Evolutionary conservation across 1,284 basidiomycete species (phyloP).

Genomic region (Ustilago tritici): DNA sequence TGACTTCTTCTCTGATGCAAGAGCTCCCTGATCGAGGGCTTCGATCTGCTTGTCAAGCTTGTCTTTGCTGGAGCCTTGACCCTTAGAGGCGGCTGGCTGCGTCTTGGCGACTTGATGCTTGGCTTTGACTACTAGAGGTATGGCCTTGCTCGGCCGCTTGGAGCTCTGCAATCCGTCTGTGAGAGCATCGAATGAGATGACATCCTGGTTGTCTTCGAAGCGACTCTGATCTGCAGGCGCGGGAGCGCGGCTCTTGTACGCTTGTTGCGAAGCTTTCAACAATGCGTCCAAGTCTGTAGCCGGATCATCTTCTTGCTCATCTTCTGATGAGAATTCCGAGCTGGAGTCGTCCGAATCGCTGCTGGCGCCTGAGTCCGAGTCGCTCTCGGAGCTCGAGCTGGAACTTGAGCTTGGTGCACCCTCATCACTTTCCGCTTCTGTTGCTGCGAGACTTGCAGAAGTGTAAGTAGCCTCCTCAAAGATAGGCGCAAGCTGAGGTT

Average conservation of each 20-base stretch:
- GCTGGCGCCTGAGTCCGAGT: conserved; percentile 19
- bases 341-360: conserved; percentile 25
- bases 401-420: conserved; percentile 11
- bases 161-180: conserved; percentile 5
- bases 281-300: conserved; percentile 36
- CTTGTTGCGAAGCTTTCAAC: conserved; percentile 48
- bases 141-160: conserved; percentile 30
- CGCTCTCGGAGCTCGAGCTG: conserved; percentile 23
- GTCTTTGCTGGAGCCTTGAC: conserved; percentile 11
- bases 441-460: not conserved
- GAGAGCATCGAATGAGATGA: conserved; percentile 41
- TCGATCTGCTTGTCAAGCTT: conserved; percentile 51
- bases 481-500: conserved; percentile 21
- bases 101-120: conserved; percentile 37
- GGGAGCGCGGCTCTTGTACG: conserved; percentile 33
- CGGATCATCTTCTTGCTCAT: conserved; percentile 20
- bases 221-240: conserved; percentile 12
- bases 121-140: conserved; percentile 43
- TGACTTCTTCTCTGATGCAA: conserved; percentile 27
- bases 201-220: conserved; percentile 50
- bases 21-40: conserved; percentile 25
- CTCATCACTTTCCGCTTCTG: not conserved
- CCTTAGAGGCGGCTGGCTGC: conserved; percentile 11
- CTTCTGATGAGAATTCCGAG: conserved; percentile 33
- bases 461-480: conserved; percentile 15